phyloP scores from a whole-genome alignment of 768 basidiomycete genomes.

The Podaxis carcinomalis region DNA sequence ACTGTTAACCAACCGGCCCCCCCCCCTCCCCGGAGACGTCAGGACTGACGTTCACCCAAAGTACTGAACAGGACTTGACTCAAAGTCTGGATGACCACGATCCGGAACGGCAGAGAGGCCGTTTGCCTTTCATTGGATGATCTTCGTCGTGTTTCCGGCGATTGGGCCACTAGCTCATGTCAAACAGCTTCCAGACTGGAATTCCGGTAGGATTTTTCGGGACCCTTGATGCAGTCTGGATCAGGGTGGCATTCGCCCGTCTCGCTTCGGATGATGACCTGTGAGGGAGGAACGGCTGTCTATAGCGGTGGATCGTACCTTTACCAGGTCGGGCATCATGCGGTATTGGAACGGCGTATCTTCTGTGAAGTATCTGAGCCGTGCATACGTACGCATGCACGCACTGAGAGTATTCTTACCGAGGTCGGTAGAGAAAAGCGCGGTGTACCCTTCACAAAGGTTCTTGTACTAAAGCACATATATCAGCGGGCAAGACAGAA shows the following conservation, averaged over 20 bases:
- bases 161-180: conserved; percentile 23
- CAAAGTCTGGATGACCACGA: conserved; percentile 9
- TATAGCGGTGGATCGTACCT: conserved; percentile 14
- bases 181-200: conserved; percentile 33
- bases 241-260: conserved; percentile 23
- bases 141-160: neutral
- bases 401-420: conserved; percentile 12
- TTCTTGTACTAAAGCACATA: conserved; percentile 19
- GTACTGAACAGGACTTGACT: conserved; percentile 19
- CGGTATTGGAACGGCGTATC: conserved; percentile 25
- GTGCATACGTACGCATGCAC: neutral
- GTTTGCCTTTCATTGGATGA: conserved; percentile 22
- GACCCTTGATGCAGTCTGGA: conserved; percentile 22
- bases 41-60: conserved; percentile 16
- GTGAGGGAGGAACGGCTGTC: neutral
- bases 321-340: conserved; percentile 28
- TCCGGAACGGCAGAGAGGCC: conserved; percentile 29
- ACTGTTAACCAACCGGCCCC: neutral
- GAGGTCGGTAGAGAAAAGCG: conserved; percentile 20
- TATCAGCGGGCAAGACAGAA: neutral
- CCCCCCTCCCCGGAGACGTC: conserved; percentile 4
- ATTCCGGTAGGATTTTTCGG: conserved; percentile 28
- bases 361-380: conserved; percentile 9
- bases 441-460: conserved; percentile 21
- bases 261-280: conserved; percentile 24